Base-by-base conservation (phyloP, 148 eudicot species). In the Arctostaphylos glauca region DNA sequence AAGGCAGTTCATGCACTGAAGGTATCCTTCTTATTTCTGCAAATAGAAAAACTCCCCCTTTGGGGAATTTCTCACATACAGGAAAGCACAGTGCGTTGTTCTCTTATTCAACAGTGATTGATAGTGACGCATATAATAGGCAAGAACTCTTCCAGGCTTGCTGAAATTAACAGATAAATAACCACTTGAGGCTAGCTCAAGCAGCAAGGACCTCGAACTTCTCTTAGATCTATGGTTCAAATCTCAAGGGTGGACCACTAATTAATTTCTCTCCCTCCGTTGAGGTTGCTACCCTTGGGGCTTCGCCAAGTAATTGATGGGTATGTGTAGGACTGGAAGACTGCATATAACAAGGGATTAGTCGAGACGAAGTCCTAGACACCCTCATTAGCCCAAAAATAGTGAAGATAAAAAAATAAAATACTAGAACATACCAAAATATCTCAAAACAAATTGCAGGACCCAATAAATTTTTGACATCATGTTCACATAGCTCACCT, bases 401-500 rank as follows among this genome's bases (percentile, higher is more conserved):
- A 50, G 54, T 50, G 9, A 6, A 6, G 54, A 50, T 50, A 5
- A 10, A 62, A 62, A 9, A 31, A 66, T 66, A 54, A 43, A 66
- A 2, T 54, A 12, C 56, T 54, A 25, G 25, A 66, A 66, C 71
- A 66, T 23, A 66, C 13, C 14, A 23, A 64, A 64, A 64, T 9
- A 9, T 52, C 9, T 21, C 8, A 76, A 9, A 79, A n/a, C 9
- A n/a, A 16, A 23, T 59, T 9, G 12, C n/a, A 78, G 7, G 43
- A 60, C 21, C 48, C 72, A 70, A 62, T 59, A 60, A 59, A 75
- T 38, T 52, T 49, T 47, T 48, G 52, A 52, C 19, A 38, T 16
- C 23, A 83, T 47, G 47, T 43, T 72, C 49, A 46, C 18, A 6
- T 41, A 41, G 80, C 94, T 89, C 78, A 92, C 98, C 94, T 95